Evolutionary conservation across 441 rosid species (phyloP), one percentile per base, ranked within the genome.

Genomic region (Bocquillonia castaneifolia): DNA sequence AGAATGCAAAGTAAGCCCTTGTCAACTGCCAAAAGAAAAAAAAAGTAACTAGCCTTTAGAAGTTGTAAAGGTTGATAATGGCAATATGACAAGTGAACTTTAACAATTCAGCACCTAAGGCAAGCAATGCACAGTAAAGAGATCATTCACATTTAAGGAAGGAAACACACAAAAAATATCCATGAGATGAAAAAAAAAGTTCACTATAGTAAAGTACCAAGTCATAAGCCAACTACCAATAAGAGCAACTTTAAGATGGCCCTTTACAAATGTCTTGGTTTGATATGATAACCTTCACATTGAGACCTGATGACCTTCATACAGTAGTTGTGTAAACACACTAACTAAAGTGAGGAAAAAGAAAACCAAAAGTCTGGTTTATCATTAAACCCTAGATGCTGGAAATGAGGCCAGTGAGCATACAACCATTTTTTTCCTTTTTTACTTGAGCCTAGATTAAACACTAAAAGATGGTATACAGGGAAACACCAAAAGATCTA

Each of bases 1-100:
- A 76, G 83, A 93, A 88, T 32, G 90, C 88, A 78, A 93, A 93
- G 87, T 96, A 96, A 52, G 99, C 94, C 86, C 82, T 89, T 36
- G 92, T 88, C 66, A 93, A 81, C 98, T 96, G 96, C 81, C 39
- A 44, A 81, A 78, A 74, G 59, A 39, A 4, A 28, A 20, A 22
- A 10, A 52, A 70, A 29, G 54, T 22, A 47, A 37, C 31, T 28
- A 63, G 28, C 45, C 39, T 22, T 14, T 20, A 31, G 1, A 34
- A 45, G 61, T 47, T 44, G 26, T 53, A 54, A 48, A 66, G 23
- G 55, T 28, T 12, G 32, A 17, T 3, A 26, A 44, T n/a, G 4
- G 39, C n/a, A 45, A 50, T 20, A 36, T 22, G 52, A 66, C 44
- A 62, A 45, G 64, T 22, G 28, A 59, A 34, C 40, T 52, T 4